Evolutionary conservation across 2,329 filamentous ascomycete species (phyloP).

Genomic region (Macrophomina phaseolina): DNA sequence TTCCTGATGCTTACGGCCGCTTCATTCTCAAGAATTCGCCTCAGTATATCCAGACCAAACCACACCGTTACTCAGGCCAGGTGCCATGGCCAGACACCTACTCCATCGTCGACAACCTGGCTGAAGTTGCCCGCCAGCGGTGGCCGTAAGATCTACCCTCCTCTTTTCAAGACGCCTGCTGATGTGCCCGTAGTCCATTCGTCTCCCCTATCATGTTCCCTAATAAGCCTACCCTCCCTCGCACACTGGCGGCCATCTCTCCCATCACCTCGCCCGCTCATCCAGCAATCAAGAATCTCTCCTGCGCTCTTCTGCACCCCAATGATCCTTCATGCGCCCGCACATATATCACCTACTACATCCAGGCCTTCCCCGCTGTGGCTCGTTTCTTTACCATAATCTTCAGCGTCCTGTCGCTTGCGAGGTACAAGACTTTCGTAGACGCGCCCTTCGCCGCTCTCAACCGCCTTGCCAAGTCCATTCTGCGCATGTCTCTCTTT

Average conservation of each 20-base stretch:
- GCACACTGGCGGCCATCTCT: constrained; percentile 69
- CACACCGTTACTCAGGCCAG: constrained; percentile 68
- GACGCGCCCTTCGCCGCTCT: constrained; percentile 71
- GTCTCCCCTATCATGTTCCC: constrained; percentile 88
- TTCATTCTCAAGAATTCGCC: constrained; percentile 75
- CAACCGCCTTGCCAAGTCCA: constrained; percentile 68
- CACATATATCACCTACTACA: constrained; percentile 86
- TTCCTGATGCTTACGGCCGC: constrained; percentile 62
- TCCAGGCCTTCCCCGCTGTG: constrained; percentile 79
- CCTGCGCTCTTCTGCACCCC: constrained; percentile 89
- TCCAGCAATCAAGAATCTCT: constrained; percentile 81
- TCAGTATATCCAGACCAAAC: constrained; percentile 77
- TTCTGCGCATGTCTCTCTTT: constrained; percentile 78
- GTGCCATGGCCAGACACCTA: constrained; percentile 77
- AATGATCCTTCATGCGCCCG: constrained; percentile 85
- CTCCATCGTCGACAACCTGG: constrained; percentile 80
- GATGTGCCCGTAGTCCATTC: constrained; percentile 63
- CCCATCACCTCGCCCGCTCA: constrained; percentile 85
- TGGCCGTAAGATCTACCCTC: constrained; percentile 70
- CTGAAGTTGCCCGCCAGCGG: constrained; percentile 77
- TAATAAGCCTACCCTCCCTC: constrained; percentile 65
- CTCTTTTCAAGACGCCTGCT: constrained; percentile 27
- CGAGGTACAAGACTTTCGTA: constrained; percentile 71
- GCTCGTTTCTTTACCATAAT: constrained; percentile 78
- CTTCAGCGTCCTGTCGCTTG: constrained; percentile 73